phyloP scores from a whole-genome alignment of 2,329 filamentous ascomycete genomes.

The Calonectria hongkongensis region DNA sequence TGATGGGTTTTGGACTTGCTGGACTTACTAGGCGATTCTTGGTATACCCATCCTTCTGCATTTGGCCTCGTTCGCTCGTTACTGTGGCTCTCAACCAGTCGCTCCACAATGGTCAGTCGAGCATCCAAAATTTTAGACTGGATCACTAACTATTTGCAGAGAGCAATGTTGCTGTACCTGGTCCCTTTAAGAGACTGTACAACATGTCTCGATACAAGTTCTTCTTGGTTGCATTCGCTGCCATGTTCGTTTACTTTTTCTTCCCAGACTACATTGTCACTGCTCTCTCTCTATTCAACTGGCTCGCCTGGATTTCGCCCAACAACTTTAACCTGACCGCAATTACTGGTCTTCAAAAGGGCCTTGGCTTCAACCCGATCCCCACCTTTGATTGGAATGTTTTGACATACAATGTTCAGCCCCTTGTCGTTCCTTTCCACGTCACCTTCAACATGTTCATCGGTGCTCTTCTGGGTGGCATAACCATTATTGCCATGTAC shows the following conservation, averaged over 20 bases:
- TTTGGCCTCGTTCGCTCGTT: constrained; percentile 73
- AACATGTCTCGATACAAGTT: constrained; percentile 70
- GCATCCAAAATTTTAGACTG: background rate
- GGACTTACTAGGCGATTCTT: constrained; percentile 70
- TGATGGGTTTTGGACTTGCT: constrained; percentile 74
- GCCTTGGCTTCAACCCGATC: constrained; percentile 67
- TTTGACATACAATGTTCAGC: constrained; percentile 65
- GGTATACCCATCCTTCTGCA: constrained; percentile 70
- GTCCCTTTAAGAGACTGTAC: constrained; percentile 66
- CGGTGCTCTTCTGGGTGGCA: constrained; percentile 72
- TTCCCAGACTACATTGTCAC: constrained; percentile 74
- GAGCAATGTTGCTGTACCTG: constrained; percentile 62
- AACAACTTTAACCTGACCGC: constrained; percentile 64
- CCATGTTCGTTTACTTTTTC: constrained; percentile 76
- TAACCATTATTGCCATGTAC: constrained; percentile 69
- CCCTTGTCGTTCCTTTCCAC: constrained; percentile 71
- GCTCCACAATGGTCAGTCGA: constrained; percentile 15
- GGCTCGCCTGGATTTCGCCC: constrained; percentile 74
- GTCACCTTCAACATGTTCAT: constrained; percentile 78
- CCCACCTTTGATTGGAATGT: constrained; percentile 71
- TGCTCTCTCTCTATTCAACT: constrained; percentile 72
- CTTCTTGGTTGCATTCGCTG: constrained; percentile 69
- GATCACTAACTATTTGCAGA: constrained; percentile 47
- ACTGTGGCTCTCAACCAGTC: constrained; percentile 68
- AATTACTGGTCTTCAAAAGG: constrained; percentile 66